phyloP scores from a whole-genome alignment of 495 filamentous ascomycete species.

The Amphirosellinia nigrospora region DNA sequence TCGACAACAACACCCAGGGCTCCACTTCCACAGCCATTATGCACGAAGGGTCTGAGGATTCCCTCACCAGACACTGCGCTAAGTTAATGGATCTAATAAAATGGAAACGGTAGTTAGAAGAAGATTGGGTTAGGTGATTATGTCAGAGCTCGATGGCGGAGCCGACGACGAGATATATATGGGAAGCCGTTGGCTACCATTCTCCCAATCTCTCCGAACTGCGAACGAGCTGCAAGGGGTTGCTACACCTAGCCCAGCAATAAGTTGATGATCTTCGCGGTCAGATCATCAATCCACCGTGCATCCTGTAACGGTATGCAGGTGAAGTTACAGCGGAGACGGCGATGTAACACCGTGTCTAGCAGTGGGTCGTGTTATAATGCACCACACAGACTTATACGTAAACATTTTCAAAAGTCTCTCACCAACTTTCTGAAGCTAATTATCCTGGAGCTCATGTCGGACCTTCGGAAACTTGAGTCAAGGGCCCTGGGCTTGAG shows the following conservation, averaged over 20 bases:
- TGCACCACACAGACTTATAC: background rate
- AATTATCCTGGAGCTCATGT: background rate
- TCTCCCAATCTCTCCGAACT: background rate
- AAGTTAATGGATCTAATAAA: background rate
- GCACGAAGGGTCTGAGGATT: background rate
- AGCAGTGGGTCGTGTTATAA: background rate
- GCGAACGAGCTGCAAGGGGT: background rate
- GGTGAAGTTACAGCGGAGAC: background rate
- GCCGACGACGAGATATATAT: background rate
- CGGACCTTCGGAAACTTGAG: background rate
- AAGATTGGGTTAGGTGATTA: too few species aligned
- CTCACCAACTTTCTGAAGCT: background rate
- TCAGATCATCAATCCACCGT: too few species aligned
- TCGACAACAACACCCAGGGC: conserved; percentile 49
- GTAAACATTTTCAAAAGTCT: background rate
- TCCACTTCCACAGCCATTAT: conserved; percentile 40
- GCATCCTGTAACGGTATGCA: background rate
- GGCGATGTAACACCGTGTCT: background rate
- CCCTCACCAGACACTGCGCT: background rate
- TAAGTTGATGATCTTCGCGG: background rate
- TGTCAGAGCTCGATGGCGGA: background rate
- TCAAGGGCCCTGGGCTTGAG: too few species aligned
- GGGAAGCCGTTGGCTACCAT: background rate
- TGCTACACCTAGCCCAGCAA: background rate
- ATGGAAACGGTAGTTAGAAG: background rate